Base-by-base conservation (phyloP, 2,329 filamentous ascomycete genomes). In the Aureobasidium uvarum region DNA sequence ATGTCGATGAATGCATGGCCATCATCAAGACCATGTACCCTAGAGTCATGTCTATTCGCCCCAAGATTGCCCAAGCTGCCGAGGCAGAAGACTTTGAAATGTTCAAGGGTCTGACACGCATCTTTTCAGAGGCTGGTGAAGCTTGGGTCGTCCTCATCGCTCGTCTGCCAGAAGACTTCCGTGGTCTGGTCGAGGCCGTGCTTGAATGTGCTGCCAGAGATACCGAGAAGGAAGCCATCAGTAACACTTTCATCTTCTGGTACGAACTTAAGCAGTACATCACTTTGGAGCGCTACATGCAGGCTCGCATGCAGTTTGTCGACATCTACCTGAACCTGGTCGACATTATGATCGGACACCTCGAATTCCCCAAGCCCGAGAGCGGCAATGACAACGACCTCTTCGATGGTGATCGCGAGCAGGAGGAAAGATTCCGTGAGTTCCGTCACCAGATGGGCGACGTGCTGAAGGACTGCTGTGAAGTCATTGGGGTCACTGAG, bases 401-500 rank as follows among this genome's bases (percentile, higher is more conserved):
- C 0, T 99, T 99, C 73, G 94, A 96, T 68, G 95, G 95, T 62
- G 95, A 99, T 75, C 88, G 94, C 46, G 95, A 98, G 75, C 89
- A 92, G 67, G 95, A 99, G 76, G 95, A 99, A 72, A 96, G 95
- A 76, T 99, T 99, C 79, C 87, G 95, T 55, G 92, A 96, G 73
- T 99, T 98, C 81, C 85, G 95, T 70, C 95, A 99, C 75, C 88
- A 92, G 62, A 98, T 99, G 92, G 95, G 95, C 41, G 96, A 99
- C 74, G 96, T 96, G 0, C 84, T 99, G 58, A 99, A 99, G 78
- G 95, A 99, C 73, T 91, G 91, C 64, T 99, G 95, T 77, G 91
- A 97, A 74, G 94, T 99, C 46, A 92, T 99, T 80, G 94, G 94
- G 11, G 91, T 96, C 13, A 89, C 91, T 0, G 91, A 96, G 68